phyloP scores from a whole-genome alignment of 345 rosid genomes.

The Salix caprea region DNA sequence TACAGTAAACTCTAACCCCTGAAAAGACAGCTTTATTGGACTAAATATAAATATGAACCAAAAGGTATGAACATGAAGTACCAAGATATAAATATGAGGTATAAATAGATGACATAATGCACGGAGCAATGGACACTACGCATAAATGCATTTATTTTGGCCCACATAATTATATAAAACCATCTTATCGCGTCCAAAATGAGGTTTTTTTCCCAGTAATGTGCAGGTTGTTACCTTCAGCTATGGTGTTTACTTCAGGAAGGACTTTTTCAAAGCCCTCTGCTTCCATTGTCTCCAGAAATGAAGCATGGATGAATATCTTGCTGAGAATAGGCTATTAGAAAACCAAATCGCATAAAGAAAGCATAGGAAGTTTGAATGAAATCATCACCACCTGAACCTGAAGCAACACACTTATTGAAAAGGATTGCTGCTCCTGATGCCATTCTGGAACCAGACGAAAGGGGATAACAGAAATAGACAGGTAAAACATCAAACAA shows the following conservation, averaged over 20 bases:
- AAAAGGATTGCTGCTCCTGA: conserved; percentile 52
- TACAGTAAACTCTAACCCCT: conserved; percentile 55
- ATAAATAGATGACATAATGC: background rate
- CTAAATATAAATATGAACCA: background rate
- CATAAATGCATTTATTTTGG: background rate
- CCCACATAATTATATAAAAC: background rate
- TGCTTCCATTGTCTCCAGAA: conserved; percentile 56
- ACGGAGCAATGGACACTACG: background rate
- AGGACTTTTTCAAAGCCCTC: conserved; percentile 60
- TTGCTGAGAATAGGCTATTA: conserved; percentile 26
- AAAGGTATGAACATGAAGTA: background rate
- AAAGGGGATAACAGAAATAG: background rate
- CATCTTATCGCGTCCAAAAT: background rate
- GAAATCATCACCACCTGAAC: conserved; percentile 54
- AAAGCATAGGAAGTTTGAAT: background rate
- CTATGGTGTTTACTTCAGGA: conserved; percentile 56
- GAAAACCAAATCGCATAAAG: background rate
- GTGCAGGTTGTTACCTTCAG: conserved; percentile 47
- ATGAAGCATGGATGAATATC: conserved; percentile 52
- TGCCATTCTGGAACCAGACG: conserved; percentile 34
- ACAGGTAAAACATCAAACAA: background rate
- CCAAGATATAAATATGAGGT: background rate
- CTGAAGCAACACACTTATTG: conserved; percentile 63
- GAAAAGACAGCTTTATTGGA: background rate
- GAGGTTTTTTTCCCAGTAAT: background rate